Percentiles rank a stretch among this genome's conserved stretches.
Evolutionary conservation across 208 protist genomes (phyloP).

Genomic region (Leishmania tarentolae): DNA sequence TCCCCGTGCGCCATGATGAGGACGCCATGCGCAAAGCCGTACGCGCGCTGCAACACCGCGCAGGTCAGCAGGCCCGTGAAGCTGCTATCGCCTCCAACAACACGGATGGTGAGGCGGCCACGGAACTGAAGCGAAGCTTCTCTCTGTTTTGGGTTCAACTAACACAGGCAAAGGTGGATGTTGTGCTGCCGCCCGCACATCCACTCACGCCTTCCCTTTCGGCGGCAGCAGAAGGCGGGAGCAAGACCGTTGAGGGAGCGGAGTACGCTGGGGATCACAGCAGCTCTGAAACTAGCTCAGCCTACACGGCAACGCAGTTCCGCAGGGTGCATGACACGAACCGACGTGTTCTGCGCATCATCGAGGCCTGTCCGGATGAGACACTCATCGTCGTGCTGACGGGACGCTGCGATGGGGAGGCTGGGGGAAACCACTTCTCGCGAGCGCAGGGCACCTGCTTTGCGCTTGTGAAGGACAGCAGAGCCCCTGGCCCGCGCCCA

Average conservation of each 20-base stretch:
- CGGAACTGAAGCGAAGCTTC: conserved; percentile 24
- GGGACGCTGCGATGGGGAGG: conserved; percentile 38
- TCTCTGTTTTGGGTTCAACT: conserved; percentile 74
- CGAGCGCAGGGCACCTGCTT: conserved; percentile 66
- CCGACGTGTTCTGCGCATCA: conserved; percentile 65
- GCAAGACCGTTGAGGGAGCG: too few relatives aligned
- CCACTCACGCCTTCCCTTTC: neutral
- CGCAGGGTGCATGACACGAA: conserved; percentile 57
- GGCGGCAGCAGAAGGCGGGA: neutral
- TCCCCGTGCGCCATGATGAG: conserved; percentile 71
- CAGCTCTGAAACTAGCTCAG: neutral
- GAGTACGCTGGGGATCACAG: neutral
- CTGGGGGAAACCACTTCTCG: conserved; percentile 48
- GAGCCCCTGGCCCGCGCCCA: conserved; percentile 35
- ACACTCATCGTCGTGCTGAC: conserved; percentile 68
- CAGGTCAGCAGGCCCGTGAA: conserved; percentile 4
- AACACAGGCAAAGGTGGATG: conserved; percentile 56
- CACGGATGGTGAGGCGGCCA: neutral
- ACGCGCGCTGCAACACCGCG: conserved; percentile 50
- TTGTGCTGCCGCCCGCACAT: conserved; percentile 24
- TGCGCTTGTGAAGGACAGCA: conserved; percentile 79
- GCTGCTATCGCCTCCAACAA: neutral
- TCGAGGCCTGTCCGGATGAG: conserved; percentile 69
- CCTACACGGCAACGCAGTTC: conserved; percentile 40
- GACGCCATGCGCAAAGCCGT: conserved; percentile 77